Percentiles rank a stretch among this genome's conserved stretches.
Conservation (phyloP, 192 early-diverging fungal genomes). For the Gonapodya prolifera region DNA sequence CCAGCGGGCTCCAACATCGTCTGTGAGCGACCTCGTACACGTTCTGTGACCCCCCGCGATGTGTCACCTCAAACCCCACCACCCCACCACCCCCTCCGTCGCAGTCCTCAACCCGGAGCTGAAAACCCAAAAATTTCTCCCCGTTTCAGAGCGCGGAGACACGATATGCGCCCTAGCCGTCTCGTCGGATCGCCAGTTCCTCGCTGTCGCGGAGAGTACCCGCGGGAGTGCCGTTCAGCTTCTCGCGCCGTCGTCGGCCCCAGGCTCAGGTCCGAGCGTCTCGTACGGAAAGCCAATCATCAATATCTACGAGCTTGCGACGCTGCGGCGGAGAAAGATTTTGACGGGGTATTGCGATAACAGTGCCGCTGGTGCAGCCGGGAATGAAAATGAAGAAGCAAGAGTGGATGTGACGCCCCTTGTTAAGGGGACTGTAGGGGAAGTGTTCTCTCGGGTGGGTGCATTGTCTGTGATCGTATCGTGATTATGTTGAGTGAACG, state of each 20-base stretch:
- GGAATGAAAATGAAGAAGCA: too few species aligned
- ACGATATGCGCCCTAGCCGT: conserved; percentile 26
- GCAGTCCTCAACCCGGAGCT: background rate
- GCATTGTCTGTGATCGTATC: too few species aligned
- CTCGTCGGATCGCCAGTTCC: conserved; percentile 26
- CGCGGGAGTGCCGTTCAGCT: background rate
- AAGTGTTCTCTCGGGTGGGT: too few species aligned
- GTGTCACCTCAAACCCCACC: background rate
- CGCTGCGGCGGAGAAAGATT: conserved; percentile 22
- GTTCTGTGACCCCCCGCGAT: background rate
- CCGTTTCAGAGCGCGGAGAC: conserved; percentile 18
- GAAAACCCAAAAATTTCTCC: conserved; percentile 25
- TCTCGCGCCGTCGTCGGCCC: background rate
- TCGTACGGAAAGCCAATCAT: conserved; percentile 16
- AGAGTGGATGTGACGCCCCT: too few species aligned
- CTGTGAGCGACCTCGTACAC: too few species aligned
- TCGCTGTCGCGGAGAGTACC: conserved; percentile 28
- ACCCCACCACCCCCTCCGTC: background rate
- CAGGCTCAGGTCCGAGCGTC: background rate
- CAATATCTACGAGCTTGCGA: conserved; percentile 27
- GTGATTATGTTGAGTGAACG: too few species aligned
- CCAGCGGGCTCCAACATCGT: background rate
- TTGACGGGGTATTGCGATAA: conserved; percentile 4
- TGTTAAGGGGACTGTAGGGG: too few species aligned
- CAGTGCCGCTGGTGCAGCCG: too few species aligned